Conservation (phyloP, 225 moss, liverwort and hornwort species). For the Asterella californica region DNA sequence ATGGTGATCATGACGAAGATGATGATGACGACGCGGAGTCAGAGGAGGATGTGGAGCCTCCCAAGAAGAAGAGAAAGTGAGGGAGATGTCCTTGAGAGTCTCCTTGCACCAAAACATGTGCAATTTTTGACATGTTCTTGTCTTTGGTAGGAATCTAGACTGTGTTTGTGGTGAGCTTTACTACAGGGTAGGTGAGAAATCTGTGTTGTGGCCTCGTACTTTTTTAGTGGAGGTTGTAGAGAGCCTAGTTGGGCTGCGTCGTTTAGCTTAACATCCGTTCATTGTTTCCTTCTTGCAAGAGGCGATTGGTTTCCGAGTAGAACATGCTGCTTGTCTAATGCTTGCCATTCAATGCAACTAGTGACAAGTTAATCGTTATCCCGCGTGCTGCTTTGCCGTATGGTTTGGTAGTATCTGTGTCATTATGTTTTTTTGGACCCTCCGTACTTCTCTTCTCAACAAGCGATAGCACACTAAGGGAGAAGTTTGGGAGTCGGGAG, state of each 20-base stretch:
- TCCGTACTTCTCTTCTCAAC: slow-evolving; percentile 20
- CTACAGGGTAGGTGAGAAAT: slow-evolving; percentile 32
- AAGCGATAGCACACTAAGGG: slow-evolving; percentile 28
- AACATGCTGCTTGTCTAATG: slow-evolving; percentile 18
- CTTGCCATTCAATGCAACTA: slow-evolving; percentile 20
- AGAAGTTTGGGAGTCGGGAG: too few relatives aligned
- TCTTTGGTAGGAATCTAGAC: slow-evolving; percentile 34
- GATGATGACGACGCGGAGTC: slow-evolving; percentile 41
- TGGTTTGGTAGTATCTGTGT: slow-evolving; percentile 30
- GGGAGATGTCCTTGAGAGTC: slow-evolving; percentile 12
- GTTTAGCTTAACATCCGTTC: slow-evolving; percentile 28
- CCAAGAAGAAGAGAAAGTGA: slow-evolving; percentile 46
- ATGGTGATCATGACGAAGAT: slow-evolving; percentile 29
- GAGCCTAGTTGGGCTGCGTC: slow-evolving; percentile 27
- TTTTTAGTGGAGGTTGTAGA: slow-evolving; percentile 21
- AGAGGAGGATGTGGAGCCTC: slow-evolving; percentile 42
- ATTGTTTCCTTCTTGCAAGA: slow-evolving; percentile 22
- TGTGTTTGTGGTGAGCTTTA: slow-evolving; percentile 27
- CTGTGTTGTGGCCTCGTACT: slow-evolving; percentile 21
- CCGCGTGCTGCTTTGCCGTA: slow-evolving; percentile 15
- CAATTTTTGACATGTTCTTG: slow-evolving; percentile 41
- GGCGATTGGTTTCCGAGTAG: slow-evolving; percentile 29
- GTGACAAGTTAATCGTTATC: slow-evolving; percentile 16
- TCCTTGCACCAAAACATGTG: slow-evolving; percentile 32
- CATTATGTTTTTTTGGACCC: slow-evolving; percentile 18